These are phyloP conservation scores for Leucosporidium creatinivorum DNA, from an alignment of 768 basidiomycete species.

Conservation along the genomic window DNA sequence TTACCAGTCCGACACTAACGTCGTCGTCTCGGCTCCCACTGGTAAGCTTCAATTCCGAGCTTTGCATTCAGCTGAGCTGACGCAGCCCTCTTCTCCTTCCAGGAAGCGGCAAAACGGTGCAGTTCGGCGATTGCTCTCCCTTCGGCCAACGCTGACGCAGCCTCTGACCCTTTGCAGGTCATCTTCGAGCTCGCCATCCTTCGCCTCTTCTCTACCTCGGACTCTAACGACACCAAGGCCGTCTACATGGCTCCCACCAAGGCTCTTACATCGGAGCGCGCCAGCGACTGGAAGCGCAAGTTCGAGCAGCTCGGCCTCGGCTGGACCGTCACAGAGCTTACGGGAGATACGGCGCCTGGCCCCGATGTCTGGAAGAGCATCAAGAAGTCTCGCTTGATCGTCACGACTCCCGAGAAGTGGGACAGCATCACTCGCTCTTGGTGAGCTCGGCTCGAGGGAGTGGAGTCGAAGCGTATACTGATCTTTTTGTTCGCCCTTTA, in stretches of 20 bases:
- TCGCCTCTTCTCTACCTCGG: constrained; percentile 51
- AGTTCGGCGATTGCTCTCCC: no score
- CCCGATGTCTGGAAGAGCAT: constrained; percentile 64
- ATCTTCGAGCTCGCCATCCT: constrained; percentile 88
- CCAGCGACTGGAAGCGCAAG: constrained; percentile 73
- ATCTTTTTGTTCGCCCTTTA: no score
- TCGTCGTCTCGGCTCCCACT: constrained; percentile 64
- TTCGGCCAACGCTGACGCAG: neutral
- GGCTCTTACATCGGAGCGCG: constrained; percentile 82
- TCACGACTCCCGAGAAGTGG: constrained; percentile 82
- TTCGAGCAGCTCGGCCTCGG: constrained; percentile 68
- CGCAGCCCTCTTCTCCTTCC: no score
- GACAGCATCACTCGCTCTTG: constrained; percentile 85
- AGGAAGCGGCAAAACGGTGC: constrained; percentile 74
- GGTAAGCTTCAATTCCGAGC: constrained; percentile 37
- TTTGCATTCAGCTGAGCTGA: no score
- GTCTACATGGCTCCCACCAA: constrained; percentile 63
- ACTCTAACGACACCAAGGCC: constrained; percentile 50
- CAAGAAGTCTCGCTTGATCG: constrained; percentile 45
- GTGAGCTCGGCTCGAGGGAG: constrained; percentile 42
- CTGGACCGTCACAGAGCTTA: constrained; percentile 78
- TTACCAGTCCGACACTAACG: constrained; percentile 40
- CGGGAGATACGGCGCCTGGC: constrained; percentile 70
- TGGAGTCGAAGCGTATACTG: no score
- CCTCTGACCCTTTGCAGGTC: constrained; percentile 41